Evolutionary conservation across 1,284 basidiomycete genomes (phyloP), one percentile per base, ranked within the genome.

Genomic region (Trichosporon inkin): DNA sequence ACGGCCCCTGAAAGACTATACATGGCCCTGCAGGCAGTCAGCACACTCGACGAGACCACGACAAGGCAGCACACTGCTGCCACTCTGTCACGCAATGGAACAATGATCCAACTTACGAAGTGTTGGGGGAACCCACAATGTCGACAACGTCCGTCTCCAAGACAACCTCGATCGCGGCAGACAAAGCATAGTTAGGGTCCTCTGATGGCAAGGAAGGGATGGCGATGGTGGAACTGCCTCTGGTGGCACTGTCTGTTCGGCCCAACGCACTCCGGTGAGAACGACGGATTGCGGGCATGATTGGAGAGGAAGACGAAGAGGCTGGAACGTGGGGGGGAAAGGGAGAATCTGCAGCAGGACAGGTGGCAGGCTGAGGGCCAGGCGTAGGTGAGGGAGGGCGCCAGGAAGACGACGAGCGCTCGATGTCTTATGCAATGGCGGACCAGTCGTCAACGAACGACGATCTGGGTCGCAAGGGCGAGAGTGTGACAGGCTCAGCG

Each of bases 1-100:
- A 67, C 56, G 22, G 64, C 56, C 3, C 67, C 67, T 1, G 65
- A 61, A 3, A 68, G 58, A 2, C 65, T 66, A 41, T 68, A 68
- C 14, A 56, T 55, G 2, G 63, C 60, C 13, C 67, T 68, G 53
- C 14, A 11, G 22, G 10, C 6, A 14, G 37, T 40, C 13, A 57
- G 10, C 20, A 17, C n/a, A 17, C 28, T 17, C 16, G 19, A 5
- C 10, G 20, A 4, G 8, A 8, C 1, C 10, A 24, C 24, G 8
- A 19, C 8, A 24, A 14, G 10, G 10, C 6, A 47, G 8, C 13
- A 28, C 14, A 22, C 16, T n/a, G 22, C n/a, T 5, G 14, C 8
- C 40, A 10, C 13, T 44, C 6, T 44, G 40, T 44, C 40, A 44
- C 19, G 40, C 40, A 44, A 22, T 19, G 20, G 20, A 4, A 28